phyloP scores from a whole-genome alignment of 2,329 filamentous ascomycete species.

The Alternaria sp. region DNA sequence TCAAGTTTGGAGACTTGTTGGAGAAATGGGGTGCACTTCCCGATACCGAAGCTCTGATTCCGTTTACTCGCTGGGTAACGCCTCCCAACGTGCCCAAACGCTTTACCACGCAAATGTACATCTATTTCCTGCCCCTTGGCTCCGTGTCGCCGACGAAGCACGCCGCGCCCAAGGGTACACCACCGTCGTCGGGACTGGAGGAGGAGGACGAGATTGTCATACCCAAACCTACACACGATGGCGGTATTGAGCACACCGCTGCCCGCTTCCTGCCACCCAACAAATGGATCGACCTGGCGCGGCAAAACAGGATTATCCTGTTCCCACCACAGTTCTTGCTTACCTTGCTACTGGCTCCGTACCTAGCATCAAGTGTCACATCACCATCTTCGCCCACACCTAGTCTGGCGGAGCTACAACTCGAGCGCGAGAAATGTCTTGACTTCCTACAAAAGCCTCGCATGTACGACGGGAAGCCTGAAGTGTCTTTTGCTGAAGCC shows the following conservation, averaged over 20 bases:
- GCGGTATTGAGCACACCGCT: constrained; percentile 72
- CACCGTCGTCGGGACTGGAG: constrained; percentile 37
- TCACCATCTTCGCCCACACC: constrained; percentile 31
- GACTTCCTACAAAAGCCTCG: constrained; percentile 62
- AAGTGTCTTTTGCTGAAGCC: constrained; percentile 53
- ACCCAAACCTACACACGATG: constrained; percentile 74
- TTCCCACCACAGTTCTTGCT: constrained; percentile 91
- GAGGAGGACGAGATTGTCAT: constrained; percentile 61
- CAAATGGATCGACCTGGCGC: constrained; percentile 72
- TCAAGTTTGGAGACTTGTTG: constrained; percentile 72
- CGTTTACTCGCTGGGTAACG: constrained; percentile 93
- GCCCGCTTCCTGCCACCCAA: constrained; percentile 76
- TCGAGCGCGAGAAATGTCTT: constrained; percentile 42
- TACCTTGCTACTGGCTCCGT: constrained; percentile 63
- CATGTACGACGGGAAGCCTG: constrained; percentile 31
- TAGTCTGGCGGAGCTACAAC: constrained; percentile 48
- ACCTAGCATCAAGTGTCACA: constrained; percentile 53
- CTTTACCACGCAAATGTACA: constrained; percentile 96
- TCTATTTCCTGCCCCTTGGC: constrained; percentile 79
- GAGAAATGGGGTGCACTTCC: constrained; percentile 62
- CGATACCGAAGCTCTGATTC: constrained; percentile 73
- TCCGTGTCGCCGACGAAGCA: constrained; percentile 41
- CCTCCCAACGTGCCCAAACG: constrained; percentile 73
- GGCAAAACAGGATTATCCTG: constrained; percentile 73
- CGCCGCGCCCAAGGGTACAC: constrained; percentile 37